Evolutionary conservation across 176 grass and related monocot species (phyloP), one percentile per base, ranked within the genome.

Genomic region (Chrysopogon serrulatus): DNA sequence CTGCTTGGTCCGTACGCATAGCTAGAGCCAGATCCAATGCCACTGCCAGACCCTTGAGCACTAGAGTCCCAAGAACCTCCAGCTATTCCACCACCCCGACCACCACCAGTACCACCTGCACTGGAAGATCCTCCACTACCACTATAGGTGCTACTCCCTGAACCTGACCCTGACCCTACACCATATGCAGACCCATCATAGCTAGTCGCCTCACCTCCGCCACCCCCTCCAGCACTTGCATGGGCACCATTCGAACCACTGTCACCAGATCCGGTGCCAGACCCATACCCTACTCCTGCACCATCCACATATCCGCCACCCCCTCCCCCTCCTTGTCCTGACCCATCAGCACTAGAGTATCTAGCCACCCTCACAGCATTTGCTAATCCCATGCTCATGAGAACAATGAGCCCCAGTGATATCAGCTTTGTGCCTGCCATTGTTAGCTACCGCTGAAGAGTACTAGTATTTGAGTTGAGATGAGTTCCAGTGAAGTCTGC

Each of bases 401-500:
- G 82, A 19, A 89, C 77, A 51, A 89, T 37, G 17, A 89, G 80
- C 8, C 61, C 71, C 14, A 85, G 70, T 10, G 82, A 66, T 39
- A 40, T 16, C 23, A 89, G 82, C 41, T 85, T 89, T 42, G 77
- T 89, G 24, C 32, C 26, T 26, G 61, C 62, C 87, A 89, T 89
- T 18, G 32, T 73, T 17, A 74, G 36, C 5, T 54, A 71, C 5
- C 21, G 24, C 6, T 31, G 14, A 10, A 33, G 28, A 28, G n/a
- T n/a, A n/a, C n/a, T n/a, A n/a, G n/a, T 36, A 34, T 5, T 72
- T 30, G 12, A 65, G 57, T 37, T 49, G 57, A 39, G 76, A 49
- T 79, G 84, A 61, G 16, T 72, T 69, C 6, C 2, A 3, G 54
- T 34, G 47, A 45, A 27, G 36, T 33, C 5, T 47, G 62, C 49